phyloP scores from a whole-genome alignment of 75 land plant species.

The Cryptomeria japonica region DNA sequence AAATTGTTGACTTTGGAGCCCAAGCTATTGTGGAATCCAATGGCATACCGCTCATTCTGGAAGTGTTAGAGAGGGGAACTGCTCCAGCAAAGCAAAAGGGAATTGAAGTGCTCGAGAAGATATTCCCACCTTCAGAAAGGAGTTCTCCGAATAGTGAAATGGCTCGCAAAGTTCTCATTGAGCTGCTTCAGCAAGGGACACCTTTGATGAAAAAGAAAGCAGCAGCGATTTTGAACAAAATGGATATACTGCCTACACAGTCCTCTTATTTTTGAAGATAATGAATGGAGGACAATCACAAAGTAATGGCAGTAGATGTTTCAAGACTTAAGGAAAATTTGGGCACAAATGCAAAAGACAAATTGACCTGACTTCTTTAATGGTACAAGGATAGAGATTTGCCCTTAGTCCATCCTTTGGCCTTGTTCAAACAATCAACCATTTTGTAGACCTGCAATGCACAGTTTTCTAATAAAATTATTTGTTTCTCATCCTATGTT shows the following conservation, averaged over 20 bases:
- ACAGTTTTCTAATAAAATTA: neutral
- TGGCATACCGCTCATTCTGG: constrained; percentile 16
- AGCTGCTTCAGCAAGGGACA: constrained; percentile 21
- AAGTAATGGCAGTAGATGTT: neutral
- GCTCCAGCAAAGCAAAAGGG: constrained; percentile 26
- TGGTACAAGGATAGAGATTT: neutral
- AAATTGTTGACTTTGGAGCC: constrained; percentile 5
- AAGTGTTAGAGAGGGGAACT: constrained; percentile 29
- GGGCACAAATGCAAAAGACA: neutral
- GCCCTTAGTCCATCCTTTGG: neutral
- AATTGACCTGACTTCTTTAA: neutral
- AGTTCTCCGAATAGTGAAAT: neutral
- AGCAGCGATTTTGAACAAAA: constrained; percentile 26
- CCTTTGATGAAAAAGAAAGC: constrained; percentile 20
- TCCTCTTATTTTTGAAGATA: constrained; percentile 29
- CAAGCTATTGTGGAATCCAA: constrained; percentile 13
- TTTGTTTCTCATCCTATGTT: neutral
- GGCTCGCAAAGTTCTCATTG: constrained; percentile 20
- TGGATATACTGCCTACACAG: constrained; percentile 28
- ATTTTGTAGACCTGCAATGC: neutral
- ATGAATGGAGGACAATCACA: neutral
- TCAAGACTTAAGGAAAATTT: neutral
- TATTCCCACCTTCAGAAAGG: constrained; percentile 11
- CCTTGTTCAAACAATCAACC: neutral
- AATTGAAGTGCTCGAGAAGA: constrained; percentile 22